Evolutionary conservation across 805 yeast species (phyloP), one percentile per base, ranked within the genome.

Genomic region (Lipomyces yamadae): DNA sequence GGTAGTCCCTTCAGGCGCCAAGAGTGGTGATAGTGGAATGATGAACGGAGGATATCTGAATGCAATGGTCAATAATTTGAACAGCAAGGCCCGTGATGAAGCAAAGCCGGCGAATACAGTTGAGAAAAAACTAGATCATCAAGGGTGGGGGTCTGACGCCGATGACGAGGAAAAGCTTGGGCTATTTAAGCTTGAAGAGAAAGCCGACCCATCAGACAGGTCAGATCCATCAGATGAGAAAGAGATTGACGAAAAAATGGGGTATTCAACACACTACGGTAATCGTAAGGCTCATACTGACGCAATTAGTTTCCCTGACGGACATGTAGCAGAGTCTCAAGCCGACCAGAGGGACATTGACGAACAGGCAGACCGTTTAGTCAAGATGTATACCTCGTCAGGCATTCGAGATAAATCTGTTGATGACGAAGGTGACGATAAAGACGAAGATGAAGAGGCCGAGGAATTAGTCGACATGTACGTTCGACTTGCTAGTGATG

Each of bases 401-500:
- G 68, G 63, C 42, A 29, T 56, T 7, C 56, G 56, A 7, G 42
- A 29, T 29, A 39, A 35, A 13, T 63, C 39, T 10, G 10, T 55
- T 4, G 37, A 24, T 2, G 63, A 48, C n/a, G 48, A 35, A 6
- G 64, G 56, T 15, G 56, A 29, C 6, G 66, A 63, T 34, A 60
- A 58, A 34, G 67, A 61, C 34, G 66, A 61, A 30, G 71, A 68
- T 29, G 65, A 60, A 45, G 61, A 68, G 54, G 71, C 71, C 2
- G 62, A 62, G 8, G 65, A 66, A 53, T 29, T 68, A 13, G 67
- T 63, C 15, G 67, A 68, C 39, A 65, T 63, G 70, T 68, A 68
- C 37, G 42, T 56, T 4, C 58, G 58, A 30, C 64, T 67, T 4
- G 68, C 63, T 5, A 67, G 69, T 32, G 62, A 60, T 18, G 63